Conservation (phyloP, 2,329 filamentous ascomycete species). For the Cercospora janseana region DNA sequence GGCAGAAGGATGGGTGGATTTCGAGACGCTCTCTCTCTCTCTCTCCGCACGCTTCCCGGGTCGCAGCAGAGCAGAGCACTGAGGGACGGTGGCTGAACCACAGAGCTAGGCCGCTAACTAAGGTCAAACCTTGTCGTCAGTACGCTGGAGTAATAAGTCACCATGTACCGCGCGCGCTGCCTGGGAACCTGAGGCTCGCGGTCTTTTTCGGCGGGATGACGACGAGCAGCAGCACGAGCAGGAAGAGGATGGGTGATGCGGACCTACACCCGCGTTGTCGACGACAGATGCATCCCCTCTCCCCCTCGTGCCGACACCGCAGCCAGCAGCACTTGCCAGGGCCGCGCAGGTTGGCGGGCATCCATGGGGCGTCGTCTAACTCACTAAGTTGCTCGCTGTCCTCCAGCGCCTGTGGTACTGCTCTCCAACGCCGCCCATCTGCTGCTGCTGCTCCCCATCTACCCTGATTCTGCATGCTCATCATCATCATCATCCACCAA, state of each 20-base stretch:
- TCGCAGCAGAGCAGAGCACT: neutral
- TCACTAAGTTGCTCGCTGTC: too few relatives aligned
- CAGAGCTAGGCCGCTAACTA: neutral
- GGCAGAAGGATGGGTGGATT: neutral
- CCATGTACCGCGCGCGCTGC: neutral
- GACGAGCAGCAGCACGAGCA: neutral
- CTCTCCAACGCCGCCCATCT: too few relatives aligned
- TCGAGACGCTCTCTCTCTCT: neutral
- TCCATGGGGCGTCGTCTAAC: too few relatives aligned
- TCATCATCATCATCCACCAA: too few relatives aligned
- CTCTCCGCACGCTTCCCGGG: neutral
- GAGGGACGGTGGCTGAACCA: constrained; percentile 2
- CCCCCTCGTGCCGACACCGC: neutral
- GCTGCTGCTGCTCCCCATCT: too few relatives aligned
- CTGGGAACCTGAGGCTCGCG: neutral
- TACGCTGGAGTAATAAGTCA: neutral
- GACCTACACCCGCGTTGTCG: neutral
- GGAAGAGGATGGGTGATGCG: neutral
- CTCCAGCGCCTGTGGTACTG: too few relatives aligned
- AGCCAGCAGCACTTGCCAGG: too few relatives aligned
- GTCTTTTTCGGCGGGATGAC: too few relatives aligned
- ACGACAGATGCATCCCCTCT: neutral
- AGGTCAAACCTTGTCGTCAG: constrained; percentile 5
- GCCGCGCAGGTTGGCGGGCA: too few relatives aligned
- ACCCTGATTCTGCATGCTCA: too few relatives aligned